Percentiles rank a stretch among this genome's conserved stretches.
These are phyloP conservation scores for Lasiosphaeris hirsuta DNA, from an alignment of 495 filamentous ascomycete species.

Conservation along the genomic window DNA sequence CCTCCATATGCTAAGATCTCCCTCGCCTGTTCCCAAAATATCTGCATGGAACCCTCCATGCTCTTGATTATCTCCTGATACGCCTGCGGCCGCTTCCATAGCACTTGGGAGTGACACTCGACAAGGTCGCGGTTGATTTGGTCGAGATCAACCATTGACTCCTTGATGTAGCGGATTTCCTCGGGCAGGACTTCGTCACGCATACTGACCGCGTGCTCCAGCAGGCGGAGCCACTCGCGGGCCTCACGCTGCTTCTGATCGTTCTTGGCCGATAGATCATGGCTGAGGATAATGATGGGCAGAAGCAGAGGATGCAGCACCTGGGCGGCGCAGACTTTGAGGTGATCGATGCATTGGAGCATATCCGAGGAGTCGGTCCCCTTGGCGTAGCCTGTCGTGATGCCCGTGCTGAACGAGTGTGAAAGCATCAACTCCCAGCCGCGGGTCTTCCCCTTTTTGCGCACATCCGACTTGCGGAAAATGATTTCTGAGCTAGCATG, in stretches of 20 bases:
- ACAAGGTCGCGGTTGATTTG: conserved; percentile 54
- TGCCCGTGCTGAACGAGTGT: conserved; percentile 46
- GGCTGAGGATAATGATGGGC: conserved; percentile 50
- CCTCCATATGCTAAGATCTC: conserved; percentile 20
- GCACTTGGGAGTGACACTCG: conserved; percentile 54
- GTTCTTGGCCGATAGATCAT: conserved; percentile 45
- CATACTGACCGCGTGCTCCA: conserved; percentile 57
- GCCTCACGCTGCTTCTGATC: conserved; percentile 55
- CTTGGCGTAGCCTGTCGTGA: conserved; percentile 54
- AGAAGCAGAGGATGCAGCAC: conserved; percentile 52
- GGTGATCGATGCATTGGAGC: conserved; percentile 39
- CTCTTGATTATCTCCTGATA: conserved; percentile 50
- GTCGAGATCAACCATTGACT: conserved; percentile 50
- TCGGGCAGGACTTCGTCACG: conserved; percentile 51
- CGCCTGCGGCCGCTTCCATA: conserved; percentile 57
- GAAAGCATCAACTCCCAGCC: conserved; percentile 59
- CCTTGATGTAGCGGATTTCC: conserved; percentile 40
- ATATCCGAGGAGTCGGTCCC: conserved; percentile 52
- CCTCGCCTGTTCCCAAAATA: conserved; percentile 32
- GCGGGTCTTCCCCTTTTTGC: conserved; percentile 54
- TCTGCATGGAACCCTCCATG: conserved; percentile 40
- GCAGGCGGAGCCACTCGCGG: conserved; percentile 52
- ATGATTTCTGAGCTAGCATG: conserved; percentile 42
- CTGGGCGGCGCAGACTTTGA: conserved; percentile 42
- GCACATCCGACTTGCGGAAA: conserved; percentile 54